phyloP scores from a whole-genome alignment of 2,329 filamentous ascomycete genomes.

The Microsporum audouinii region DNA sequence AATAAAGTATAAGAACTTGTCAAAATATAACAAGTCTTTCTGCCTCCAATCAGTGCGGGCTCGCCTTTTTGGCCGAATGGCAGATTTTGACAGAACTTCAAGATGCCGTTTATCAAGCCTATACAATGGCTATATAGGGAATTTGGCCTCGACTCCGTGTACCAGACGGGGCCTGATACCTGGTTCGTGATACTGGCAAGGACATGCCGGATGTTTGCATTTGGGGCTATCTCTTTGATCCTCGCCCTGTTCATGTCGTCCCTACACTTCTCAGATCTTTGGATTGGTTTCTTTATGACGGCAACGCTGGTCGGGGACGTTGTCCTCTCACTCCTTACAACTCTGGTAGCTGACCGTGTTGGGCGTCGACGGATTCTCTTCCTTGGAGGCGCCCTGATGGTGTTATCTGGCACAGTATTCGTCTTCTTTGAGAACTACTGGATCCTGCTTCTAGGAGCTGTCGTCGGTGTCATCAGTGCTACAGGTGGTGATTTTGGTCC shows the following conservation, averaged over 20 bases:
- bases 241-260: not conserved
- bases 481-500: not conserved
- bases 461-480: not conserved
- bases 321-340: not conserved
- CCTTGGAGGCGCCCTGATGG: not conserved
- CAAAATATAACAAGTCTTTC: too few relatives aligned
- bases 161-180: not conserved
- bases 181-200: not conserved
- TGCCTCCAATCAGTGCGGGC: too few relatives aligned
- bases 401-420: not conserved
- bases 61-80: too few relatives aligned
- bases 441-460: not conserved
- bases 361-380: not conserved
- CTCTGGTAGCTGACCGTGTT: not conserved
- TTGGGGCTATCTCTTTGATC: not conserved
- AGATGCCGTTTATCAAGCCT: not conserved
- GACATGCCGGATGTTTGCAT: constrained; percentile 1
- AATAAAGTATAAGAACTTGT: not conserved
- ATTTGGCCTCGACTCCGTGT: not conserved
- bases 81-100: too few relatives aligned
- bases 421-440: not conserved
- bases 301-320: not conserved
- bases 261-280: not conserved
- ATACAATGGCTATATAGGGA: not conserved
- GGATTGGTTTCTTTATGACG: not conserved